These are phyloP conservation scores for Hericium rajendrae DNA, from an alignment of 768 basidiomycete species.

Conservation along the genomic window DNA sequence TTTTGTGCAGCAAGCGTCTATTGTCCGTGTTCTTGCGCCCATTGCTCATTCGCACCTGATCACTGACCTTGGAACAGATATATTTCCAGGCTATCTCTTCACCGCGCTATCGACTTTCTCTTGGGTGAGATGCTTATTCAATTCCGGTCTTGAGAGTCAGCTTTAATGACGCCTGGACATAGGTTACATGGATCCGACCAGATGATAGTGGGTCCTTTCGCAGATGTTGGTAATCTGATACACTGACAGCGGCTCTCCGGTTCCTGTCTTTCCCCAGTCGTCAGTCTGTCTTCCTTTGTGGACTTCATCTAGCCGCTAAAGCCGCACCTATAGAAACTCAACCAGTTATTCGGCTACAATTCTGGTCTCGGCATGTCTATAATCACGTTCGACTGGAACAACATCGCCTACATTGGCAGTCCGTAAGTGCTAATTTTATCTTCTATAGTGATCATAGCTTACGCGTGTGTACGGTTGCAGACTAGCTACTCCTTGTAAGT, in stretches of 20 bases:
- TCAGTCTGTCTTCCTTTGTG: slow-evolving; percentile 3
- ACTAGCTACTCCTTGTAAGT: slow-evolving; percentile 60
- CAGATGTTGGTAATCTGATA: background rate
- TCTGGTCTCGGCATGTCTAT: slow-evolving; percentile 44
- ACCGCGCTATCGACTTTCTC: slow-evolving; percentile 15
- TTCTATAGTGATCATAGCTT: background rate
- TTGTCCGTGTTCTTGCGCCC: slow-evolving; percentile 23
- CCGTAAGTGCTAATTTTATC: slow-evolving; percentile 6
- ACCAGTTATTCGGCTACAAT: slow-evolving; percentile 49
- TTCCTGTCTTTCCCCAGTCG: slow-evolving; percentile 7
- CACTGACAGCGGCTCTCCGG: background rate
- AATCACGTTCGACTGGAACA: slow-evolving; percentile 77
- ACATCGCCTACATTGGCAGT: slow-evolving; percentile 15
- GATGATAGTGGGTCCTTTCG: slow-evolving; percentile 7
- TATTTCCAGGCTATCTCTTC: slow-evolving; percentile 15
- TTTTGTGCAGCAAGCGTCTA: slow-evolving; percentile 41
- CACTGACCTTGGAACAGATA: slow-evolving; percentile 19
- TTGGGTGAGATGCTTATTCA: slow-evolving; percentile 8
- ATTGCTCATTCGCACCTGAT: no score
- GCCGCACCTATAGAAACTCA: slow-evolving; percentile 19
- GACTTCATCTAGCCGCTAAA: background rate
- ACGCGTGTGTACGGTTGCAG: background rate
- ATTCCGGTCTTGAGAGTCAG: background rate
- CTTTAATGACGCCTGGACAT: background rate
- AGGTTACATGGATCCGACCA: slow-evolving; percentile 16